Evolutionary conservation across 768 basidiomycete species (phyloP), one percentile per base, ranked within the genome.

Genomic region (Tubosaeta brunneosetosa): DNA sequence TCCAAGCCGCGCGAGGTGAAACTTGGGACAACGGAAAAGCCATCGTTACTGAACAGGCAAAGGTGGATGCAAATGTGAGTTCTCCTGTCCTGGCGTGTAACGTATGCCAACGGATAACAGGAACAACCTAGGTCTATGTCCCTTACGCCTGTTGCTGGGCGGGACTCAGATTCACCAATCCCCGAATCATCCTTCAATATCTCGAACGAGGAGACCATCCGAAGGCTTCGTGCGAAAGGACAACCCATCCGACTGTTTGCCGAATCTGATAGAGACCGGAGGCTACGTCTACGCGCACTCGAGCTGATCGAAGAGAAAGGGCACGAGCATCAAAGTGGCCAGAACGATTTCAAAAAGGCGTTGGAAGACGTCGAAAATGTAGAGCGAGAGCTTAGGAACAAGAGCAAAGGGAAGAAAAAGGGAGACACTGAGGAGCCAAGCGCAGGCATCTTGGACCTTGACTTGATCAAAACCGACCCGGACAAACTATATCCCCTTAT

Each of bases 401-500:
- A 79, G 62, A 80, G 73, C 44, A 69, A 71, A 17, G 76, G 71
- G 61, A 85, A 83, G 74, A 85, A 80, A 67, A 86, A 83, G 58
- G 83, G 78, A 8, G 76, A 80, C 1, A 75, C 66, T 47, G 73
- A 85, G 61, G 71, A 77, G 29, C 71, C 74, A 40, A 68, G 63
- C 29, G 72, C 73, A 17, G 84, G 81, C 9, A 70, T 91, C 9
- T 73, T 99, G 44, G 92, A 99, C 68, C 68, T 98, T 27, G 74
- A 67, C 6, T 77, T 97, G 54, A 68, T 97, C 64, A 95, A 93
- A 77, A 83, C 82, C 16, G 91, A 98, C 67, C 90, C 93, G 7
- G 91, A 95, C 74, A 97, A 91, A 70, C 74, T 98, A 27, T 97
- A 99, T 66, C 97, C 97, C 0, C 76, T 97, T 61, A 97, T 99